These are phyloP conservation scores for Trichoderma reesei DNA, from an alignment of 495 filamentous ascomycete species.

Conservation along the genomic window DNA sequence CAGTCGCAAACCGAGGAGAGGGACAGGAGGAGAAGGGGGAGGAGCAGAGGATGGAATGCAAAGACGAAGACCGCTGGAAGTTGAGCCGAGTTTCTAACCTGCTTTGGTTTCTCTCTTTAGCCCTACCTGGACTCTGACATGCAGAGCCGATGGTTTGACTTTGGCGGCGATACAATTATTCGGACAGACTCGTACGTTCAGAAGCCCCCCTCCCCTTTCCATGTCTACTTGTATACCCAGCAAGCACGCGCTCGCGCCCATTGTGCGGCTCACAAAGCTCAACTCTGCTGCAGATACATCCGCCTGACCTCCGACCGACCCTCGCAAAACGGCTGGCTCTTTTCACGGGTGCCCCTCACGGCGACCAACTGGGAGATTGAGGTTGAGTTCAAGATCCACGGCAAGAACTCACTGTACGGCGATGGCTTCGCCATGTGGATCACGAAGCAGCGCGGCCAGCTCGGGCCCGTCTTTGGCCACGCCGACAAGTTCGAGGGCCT, in stretches of 20 bases:
- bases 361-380: slow-evolving; percentile 99
- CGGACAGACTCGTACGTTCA: slow-evolving; percentile 86
- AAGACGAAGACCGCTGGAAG: too few relatives aligned
- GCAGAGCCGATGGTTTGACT: slow-evolving; percentile 99
- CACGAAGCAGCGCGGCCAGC: slow-evolving; percentile 77
- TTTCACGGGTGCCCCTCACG: slow-evolving; percentile 86
- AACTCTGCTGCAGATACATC: slow-evolving; percentile 55
- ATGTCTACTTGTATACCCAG: not conserved
- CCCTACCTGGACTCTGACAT: slow-evolving; percentile 97
- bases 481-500: slow-evolving; percentile 88
- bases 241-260: not conserved
- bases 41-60: not conserved
- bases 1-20: slow-evolving; percentile 14
- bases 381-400: slow-evolving; percentile 84
- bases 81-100: slow-evolving; percentile 11
- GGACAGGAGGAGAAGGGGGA: slow-evolving; percentile 10
- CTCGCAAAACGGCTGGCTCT: slow-evolving; percentile 85
- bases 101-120: slow-evolving; percentile 29
- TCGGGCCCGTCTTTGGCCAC: slow-evolving; percentile 80
- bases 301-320: slow-evolving; percentile 84
- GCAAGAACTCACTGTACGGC: slow-evolving; percentile 70
- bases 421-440: slow-evolving; percentile 99
- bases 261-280: not conserved
- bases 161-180: slow-evolving; percentile 90
- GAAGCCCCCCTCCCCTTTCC: too few relatives aligned